Evolutionary conservation across 371 early-diverging fungal genomes (phyloP).

Genomic region (Circinella umbellata): DNA sequence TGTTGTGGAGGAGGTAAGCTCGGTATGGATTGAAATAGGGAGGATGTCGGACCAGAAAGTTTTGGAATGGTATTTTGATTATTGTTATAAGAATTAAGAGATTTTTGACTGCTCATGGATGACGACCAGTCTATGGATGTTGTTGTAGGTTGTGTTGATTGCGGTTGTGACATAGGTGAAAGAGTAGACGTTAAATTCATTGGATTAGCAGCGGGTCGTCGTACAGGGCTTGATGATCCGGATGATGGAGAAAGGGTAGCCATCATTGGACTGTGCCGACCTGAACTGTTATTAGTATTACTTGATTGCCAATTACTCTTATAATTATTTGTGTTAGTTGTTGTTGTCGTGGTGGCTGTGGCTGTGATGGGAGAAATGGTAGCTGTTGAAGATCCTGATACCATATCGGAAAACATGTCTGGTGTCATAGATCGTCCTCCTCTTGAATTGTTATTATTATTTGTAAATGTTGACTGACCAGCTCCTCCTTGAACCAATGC

Average conservation of each 20-base stretch:
- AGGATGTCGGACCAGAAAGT: constrained; percentile 2
- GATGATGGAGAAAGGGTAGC: constrained; percentile 10
- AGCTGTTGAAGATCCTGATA: constrained; percentile 7
- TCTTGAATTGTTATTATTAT: background rate
- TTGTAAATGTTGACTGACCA: background rate
- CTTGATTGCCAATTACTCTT: constrained; percentile 12
- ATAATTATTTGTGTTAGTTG: constrained; percentile 3
- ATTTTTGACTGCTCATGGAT: constrained; percentile 3
- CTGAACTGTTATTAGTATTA: background rate
- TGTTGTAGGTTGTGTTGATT: constrained; percentile 5
- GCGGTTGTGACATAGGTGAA: constrained; percentile 4
- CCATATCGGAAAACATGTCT: constrained; percentile 22
- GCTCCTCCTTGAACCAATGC: constrained; percentile 36
- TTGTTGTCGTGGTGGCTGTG: constrained; percentile 11
- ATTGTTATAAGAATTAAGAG: constrained; percentile 10
- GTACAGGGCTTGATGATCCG: constrained; percentile 17
- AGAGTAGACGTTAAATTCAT: background rate
- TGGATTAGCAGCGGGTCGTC: constrained; percentile 8
- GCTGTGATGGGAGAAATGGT: constrained; percentile 1
- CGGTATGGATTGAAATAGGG: constrained; percentile 13
- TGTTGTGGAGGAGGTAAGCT: constrained; percentile 19
- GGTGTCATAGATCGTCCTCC: too few species aligned
- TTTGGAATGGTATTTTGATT: constrained; percentile 7
- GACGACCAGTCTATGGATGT: constrained; percentile 7
- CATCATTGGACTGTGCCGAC: constrained; percentile 22